Conservation (phyloP, 75 land plant genomes). For the Isoetes taiwanensis region DNA sequence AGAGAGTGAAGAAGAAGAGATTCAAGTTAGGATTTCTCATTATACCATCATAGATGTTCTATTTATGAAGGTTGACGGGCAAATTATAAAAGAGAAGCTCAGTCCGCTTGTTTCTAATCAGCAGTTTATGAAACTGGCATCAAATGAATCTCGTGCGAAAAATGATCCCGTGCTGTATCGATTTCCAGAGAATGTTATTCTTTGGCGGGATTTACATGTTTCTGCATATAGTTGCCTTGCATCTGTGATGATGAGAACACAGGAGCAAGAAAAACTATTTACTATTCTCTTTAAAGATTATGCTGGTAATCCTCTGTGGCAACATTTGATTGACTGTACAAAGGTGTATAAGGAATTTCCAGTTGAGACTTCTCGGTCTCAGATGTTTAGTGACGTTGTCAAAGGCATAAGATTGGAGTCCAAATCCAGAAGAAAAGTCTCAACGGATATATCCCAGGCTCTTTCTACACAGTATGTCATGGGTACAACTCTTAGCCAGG, state of each 20-base stretch:
- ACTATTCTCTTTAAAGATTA: constrained; percentile 20
- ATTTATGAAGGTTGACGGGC: constrained; percentile 13
- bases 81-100: constrained; percentile 23
- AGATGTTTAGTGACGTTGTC: constrained; percentile 6
- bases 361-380: constrained; percentile 26
- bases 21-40: constrained; percentile 19
- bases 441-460: neutral
- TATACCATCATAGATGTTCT: constrained; percentile 24
- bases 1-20: constrained; percentile 24
- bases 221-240: constrained; percentile 36
- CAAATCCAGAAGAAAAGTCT: neutral
- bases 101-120: constrained; percentile 17
- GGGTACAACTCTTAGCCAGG: constrained; percentile 33
- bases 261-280: constrained; percentile 24
- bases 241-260: constrained; percentile 23
- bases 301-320: constrained; percentile 27
- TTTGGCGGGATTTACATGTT: constrained; percentile 33
- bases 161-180: constrained; percentile 19
- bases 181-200: constrained; percentile 24
- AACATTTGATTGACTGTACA: constrained; percentile 28
- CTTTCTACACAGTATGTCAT: constrained; percentile 37
- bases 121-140: constrained; percentile 21
- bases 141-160: constrained; percentile 24
- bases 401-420: constrained; percentile 20
- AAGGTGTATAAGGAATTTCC: constrained; percentile 35